Conservation (phyloP, 345 rosid genomes). For the Salix udensis region DNA sequence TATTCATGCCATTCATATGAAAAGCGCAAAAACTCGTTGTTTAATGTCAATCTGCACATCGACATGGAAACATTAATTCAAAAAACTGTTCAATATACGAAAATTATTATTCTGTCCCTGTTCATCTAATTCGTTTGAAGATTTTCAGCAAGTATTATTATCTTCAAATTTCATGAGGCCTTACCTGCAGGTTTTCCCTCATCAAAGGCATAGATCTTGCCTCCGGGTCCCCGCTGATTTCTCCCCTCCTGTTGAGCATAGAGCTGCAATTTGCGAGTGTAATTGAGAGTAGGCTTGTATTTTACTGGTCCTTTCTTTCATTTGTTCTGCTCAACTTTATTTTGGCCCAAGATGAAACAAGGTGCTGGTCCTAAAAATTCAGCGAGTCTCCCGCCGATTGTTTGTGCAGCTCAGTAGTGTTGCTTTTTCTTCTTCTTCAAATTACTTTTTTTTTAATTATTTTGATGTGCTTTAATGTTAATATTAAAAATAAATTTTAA, state of each 20-base stretch:
- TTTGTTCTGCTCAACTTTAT: not conserved
- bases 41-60: too few species aligned
- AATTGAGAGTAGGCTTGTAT: not conserved
- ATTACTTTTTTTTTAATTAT: too few species aligned
- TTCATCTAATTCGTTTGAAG: not conserved
- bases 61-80: not conserved
- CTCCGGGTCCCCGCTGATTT: not conserved
- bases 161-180: not conserved
- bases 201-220: not conserved
- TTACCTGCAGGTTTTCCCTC: not conserved
- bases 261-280: not conserved
- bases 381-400: not conserved
- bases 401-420: too few species aligned
- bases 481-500: too few species aligned
- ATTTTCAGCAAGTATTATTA: not conserved
- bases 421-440: too few species aligned
- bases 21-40: not conserved
- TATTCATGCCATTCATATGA: not conserved
- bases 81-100: not conserved
- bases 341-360: not conserved
- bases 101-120: not conserved
- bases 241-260: not conserved
- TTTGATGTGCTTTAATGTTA: too few species aligned
- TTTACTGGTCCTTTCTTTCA: not conserved
- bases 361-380: not conserved